Conservation (phyloP, 1,139 yeast genomes). For the Hansenula sp. region DNA sequence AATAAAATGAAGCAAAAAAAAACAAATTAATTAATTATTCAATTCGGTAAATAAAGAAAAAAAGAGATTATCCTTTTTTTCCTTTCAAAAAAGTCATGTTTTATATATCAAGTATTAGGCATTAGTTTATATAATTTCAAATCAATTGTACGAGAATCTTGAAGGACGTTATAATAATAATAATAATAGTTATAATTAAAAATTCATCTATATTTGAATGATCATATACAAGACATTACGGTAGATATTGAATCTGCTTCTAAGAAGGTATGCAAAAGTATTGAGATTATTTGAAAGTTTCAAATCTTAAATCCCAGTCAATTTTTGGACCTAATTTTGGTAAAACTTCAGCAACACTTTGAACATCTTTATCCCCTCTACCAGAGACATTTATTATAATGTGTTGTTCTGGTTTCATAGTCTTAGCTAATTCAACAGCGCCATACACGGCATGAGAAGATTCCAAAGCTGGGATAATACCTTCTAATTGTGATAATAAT, state of each 20-base stretch:
- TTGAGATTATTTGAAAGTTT: constrained; percentile 29
- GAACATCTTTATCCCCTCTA: constrained; percentile 99
- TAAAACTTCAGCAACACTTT: constrained; percentile 90
- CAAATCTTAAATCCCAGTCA: constrained; percentile 95
- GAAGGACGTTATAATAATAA: neutral
- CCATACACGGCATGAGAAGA: constrained; percentile 95
- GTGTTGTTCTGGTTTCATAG: constrained; percentile 73
- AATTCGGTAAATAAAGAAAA: neutral
- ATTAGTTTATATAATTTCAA: no score
- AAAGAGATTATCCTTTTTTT: no score
- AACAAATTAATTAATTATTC: no score
- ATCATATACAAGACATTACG: no score
- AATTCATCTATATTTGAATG: neutral
- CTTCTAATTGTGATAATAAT: constrained; percentile 86
- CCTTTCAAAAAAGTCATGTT: neutral
- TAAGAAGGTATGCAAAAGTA: no score
- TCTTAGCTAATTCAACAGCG: constrained; percentile 85
- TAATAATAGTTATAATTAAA: no score
- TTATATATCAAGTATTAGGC: no score
- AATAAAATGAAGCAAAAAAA: no score
- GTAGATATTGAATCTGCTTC: no score
- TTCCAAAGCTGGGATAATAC: constrained; percentile 97
- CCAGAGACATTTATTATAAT: constrained; percentile 90
- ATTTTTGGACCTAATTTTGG: constrained; percentile 87
- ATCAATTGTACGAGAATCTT: neutral